A percentile compares a stretch with the other conserved stretches of the same genome.
These are phyloP conservation scores for Penicillium sp. DNA, from an alignment of 2,329 filamentous ascomycete species.

Conservation along the genomic window DNA sequence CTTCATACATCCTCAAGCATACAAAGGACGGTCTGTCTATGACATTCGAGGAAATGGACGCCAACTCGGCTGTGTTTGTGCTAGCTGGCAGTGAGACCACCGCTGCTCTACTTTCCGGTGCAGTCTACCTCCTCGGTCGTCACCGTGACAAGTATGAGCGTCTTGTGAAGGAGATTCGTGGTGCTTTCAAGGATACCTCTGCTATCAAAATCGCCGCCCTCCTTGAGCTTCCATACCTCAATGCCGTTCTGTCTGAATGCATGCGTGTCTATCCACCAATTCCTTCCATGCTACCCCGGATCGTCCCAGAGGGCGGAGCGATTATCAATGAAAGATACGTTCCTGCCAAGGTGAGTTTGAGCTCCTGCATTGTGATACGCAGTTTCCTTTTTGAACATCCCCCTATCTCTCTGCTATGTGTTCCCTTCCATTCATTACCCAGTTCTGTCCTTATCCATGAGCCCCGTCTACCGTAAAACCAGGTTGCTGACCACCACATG, in stretches of 20 bases:
- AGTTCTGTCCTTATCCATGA: neutral
- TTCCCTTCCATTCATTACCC: neutral
- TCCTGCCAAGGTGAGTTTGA: constrained; percentile 26
- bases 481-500: neutral
- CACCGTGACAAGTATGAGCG: constrained; percentile 20
- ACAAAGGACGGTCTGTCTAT: constrained; percentile 17
- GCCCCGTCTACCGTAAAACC: neutral
- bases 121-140: constrained; percentile 28
- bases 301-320: constrained; percentile 31
- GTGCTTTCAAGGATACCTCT: constrained; percentile 18
- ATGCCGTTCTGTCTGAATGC: constrained; percentile 28
- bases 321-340: constrained; percentile 28
- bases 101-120: constrained; percentile 21
- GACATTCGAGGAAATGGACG: constrained; percentile 22
- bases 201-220: constrained; percentile 22
- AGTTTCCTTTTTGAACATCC: too few relatives aligned
- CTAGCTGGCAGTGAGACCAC: constrained; percentile 30
- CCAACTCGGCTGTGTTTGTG: constrained; percentile 26
- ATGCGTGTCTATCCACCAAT: constrained; percentile 32
- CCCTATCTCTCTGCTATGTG: neutral
- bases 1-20: constrained; percentile 26
- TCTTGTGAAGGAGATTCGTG: constrained; percentile 29
- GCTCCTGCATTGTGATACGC: neutral
- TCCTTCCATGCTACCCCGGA: constrained; percentile 33
- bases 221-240: constrained; percentile 25